Evolutionary conservation across 2,329 filamentous ascomycete genomes (phyloP), one percentile per base, ranked within the genome.

Genomic region (Bimuria novae-zelandiae): DNA sequence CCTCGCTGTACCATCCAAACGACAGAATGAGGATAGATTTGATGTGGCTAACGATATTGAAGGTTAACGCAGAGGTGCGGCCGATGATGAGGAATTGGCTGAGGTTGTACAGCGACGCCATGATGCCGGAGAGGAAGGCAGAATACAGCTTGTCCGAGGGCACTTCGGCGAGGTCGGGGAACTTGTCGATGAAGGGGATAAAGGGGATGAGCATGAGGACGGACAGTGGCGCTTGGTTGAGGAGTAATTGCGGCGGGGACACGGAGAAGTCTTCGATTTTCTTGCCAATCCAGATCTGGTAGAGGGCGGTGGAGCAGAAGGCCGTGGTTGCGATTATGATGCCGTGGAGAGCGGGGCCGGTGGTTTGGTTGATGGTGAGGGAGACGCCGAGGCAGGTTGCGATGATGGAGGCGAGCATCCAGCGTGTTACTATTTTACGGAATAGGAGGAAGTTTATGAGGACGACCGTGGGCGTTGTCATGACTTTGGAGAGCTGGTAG

Each of bases 281-380:
- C 71, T 78, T 78, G 57, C 76, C 76, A 52, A 79, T 79, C 77
- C 76, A 79, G 41, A 78, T 77, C 61, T 78, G 76, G 55, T 79
- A 79, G 41, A 79, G 74, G 1, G 76, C 76, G 7, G 77, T 78
- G 2, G 75, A 74, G 51, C 71, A 74, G 55, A 79, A 78, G 7
- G 77, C 76, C 29, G 75, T 62, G 3, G 72, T 70, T 1, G 77
- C 76, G 52, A 78, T 72, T 11, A 76, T 74, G 21, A 75, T 72
- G 22, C 77, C 77, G 11, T 76, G 66, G 3, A 74, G 63, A n/a
- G 71, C 68, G 7, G 73, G 77, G 50, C 73, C 75, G 35, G 75
- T 67, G 1, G 70, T 68, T 22, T 70, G 70, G 42, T 73, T 74
- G 56, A 78, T 78, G 5, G 77, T 78, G 48, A 79, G 72, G 4